A percentile compares a stretch with the other conserved stretches of the same genome.
Conservation (phyloP, 2,329 filamentous ascomycete genomes). For the Talaromyces sp. region DNA sequence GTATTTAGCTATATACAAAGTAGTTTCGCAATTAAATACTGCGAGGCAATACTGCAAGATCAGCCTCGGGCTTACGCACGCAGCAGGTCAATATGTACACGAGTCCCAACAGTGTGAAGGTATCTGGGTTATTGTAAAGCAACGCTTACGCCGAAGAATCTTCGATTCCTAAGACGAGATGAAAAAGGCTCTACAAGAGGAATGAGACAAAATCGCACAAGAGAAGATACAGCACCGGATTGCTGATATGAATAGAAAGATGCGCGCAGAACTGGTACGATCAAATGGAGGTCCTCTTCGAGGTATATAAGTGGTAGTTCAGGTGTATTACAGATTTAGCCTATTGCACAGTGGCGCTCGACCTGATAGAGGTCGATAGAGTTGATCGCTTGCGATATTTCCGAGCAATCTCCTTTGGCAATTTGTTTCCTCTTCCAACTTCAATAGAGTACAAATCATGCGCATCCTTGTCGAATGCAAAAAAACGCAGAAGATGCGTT, state of each 20-base stretch:
- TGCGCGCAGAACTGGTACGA: background rate
- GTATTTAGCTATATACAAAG: background rate
- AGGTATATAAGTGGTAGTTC: background rate
- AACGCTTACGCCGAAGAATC: background rate
- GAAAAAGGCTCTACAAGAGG: background rate
- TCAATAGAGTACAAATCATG: too few relatives aligned
- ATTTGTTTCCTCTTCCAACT: background rate
- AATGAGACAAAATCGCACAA: background rate
- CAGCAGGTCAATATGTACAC: background rate
- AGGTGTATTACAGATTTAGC: background rate
- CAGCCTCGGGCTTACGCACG: background rate
- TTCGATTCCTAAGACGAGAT: background rate
- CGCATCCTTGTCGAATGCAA: too few relatives aligned
- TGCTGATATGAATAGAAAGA: background rate
- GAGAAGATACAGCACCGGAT: background rate
- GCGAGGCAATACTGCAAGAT: too few relatives aligned
- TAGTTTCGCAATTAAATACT: background rate
- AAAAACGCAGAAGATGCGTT: too few relatives aligned
- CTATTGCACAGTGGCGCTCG: background rate
- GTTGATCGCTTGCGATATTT: background rate
- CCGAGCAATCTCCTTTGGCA: too few relatives aligned
- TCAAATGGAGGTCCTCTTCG: background rate
- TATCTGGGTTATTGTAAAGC: background rate
- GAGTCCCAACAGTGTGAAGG: background rate
- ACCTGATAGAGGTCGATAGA: background rate